Percentiles rank a stretch among this genome's conserved stretches.
Conservation (phyloP, 2,329 filamentous ascomycete genomes). For the Fonsecaea nubica region DNA sequence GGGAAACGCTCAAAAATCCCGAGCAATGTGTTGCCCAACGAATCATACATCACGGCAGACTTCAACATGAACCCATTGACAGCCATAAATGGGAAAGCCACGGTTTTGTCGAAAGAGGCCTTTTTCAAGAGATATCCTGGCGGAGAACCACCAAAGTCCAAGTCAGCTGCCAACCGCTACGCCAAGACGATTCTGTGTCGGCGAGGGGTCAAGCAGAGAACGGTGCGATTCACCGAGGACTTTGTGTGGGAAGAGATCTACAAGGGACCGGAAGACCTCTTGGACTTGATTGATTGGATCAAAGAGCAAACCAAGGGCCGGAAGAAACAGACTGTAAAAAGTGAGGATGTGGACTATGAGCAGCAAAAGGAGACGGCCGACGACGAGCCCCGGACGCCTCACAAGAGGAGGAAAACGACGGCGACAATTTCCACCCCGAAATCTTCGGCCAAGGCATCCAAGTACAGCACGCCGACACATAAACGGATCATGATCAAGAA, state of each 20-base stretch:
- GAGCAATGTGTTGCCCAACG: slow-evolving; percentile 80
- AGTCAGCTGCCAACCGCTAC: slow-evolving; percentile 67
- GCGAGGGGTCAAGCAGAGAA: slow-evolving; percentile 85
- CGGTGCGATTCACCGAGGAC: slow-evolving; percentile 88
- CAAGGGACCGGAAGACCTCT: slow-evolving; percentile 68
- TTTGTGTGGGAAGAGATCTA: slow-evolving; percentile 91
- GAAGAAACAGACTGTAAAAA: slow-evolving; percentile 29
- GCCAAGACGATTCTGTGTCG: slow-evolving; percentile 91
- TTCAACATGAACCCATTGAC: slow-evolving; percentile 86
- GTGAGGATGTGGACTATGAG: slow-evolving; percentile 36
- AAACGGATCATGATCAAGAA: slow-evolving; percentile 80
- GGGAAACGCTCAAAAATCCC: slow-evolving; percentile 67
- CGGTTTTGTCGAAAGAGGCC: slow-evolving; percentile 72
- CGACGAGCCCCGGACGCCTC: slow-evolving; percentile 58
- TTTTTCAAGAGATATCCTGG: slow-evolving; percentile 75
- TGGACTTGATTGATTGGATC: slow-evolving; percentile 69
- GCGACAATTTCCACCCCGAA: slow-evolving; percentile 54
- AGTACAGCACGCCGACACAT: slow-evolving; percentile 67
- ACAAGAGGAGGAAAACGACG: slow-evolving; percentile 59
- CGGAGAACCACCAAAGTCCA: slow-evolving; percentile 73
- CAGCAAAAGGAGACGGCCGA: slow-evolving; percentile 44
- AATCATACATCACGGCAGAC: slow-evolving; percentile 87
- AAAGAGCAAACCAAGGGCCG: slow-evolving; percentile 72
- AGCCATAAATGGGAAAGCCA: slow-evolving; percentile 89
- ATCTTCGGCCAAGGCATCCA: slow-evolving; percentile 50